Conservation (phyloP, 352 stramenopile species). For the Saprolegnia parasitica region DNA sequence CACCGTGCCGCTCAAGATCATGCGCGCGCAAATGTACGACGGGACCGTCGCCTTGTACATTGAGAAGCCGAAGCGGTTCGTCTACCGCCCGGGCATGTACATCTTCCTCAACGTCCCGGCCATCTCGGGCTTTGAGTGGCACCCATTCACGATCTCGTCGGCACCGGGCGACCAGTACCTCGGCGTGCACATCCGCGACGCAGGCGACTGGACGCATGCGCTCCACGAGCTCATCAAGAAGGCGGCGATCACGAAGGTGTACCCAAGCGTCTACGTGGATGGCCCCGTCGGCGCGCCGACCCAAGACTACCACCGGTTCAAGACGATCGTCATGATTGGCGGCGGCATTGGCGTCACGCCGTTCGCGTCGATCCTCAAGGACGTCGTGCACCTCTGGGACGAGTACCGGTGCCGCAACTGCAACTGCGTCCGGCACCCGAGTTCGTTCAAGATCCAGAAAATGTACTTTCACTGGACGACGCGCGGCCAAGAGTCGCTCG, state of each 20-base stretch:
- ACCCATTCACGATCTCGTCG: slow-evolving; percentile 86
- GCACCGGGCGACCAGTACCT: slow-evolving; percentile 60
- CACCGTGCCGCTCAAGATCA: slow-evolving; percentile 34
- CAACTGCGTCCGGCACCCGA: slow-evolving; percentile 50
- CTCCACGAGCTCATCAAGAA: slow-evolving; percentile 37
- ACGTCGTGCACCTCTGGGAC: slow-evolving; percentile 41
- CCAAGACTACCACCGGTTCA: slow-evolving; percentile 29
- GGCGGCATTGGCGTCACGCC: slow-evolving; percentile 33
- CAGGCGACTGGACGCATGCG: slow-evolving; percentile 62
- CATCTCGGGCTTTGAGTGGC: slow-evolving; percentile 69
- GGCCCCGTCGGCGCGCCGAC: slow-evolving; percentile 29
- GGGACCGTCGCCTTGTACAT: slow-evolving; percentile 35
- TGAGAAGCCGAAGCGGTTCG: slow-evolving; percentile 35
- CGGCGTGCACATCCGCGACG: slow-evolving; percentile 56
- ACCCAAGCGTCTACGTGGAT: slow-evolving; percentile 33
- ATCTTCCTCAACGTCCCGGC: slow-evolving; percentile 75
- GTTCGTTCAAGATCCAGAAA: slow-evolving; percentile 67
- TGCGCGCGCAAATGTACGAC: slow-evolving; percentile 27
- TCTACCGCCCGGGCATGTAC: slow-evolving; percentile 42
- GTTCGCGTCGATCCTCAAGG: slow-evolving; percentile 41
- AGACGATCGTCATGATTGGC: slow-evolving; percentile 31
- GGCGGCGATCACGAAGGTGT: slow-evolving; percentile 22
- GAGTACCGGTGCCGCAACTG: slow-evolving; percentile 54
- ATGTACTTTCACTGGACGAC: slow-evolving; percentile 87
- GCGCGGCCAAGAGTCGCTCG: slow-evolving; percentile 71